Percentiles rank a stretch among this genome's conserved stretches.
phyloP scores from a whole-genome alignment of 306 rosid genomes.

The Pyrus pyrifolia region DNA sequence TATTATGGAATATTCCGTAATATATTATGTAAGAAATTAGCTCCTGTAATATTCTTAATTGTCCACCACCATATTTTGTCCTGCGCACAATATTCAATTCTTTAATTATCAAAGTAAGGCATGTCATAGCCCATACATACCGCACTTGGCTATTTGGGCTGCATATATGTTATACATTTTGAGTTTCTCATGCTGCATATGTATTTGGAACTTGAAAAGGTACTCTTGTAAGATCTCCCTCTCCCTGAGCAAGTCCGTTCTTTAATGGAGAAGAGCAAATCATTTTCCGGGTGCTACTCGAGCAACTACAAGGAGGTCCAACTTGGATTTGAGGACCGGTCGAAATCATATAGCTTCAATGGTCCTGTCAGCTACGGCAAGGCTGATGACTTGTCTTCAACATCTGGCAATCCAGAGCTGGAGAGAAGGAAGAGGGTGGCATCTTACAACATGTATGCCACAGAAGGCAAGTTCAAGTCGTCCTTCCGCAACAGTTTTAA shows the following conservation, averaged over 20 bases:
- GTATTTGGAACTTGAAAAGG: background rate
- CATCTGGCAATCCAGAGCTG: constrained; percentile 32
- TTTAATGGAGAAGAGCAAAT: constrained; percentile 46
- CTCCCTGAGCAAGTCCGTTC: background rate
- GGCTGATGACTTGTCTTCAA: constrained; percentile 24
- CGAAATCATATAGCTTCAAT: constrained; percentile 50
- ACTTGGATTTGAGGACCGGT: constrained; percentile 34
- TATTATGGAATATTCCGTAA: background rate
- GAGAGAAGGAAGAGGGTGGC: constrained; percentile 57
- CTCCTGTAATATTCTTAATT: background rate
- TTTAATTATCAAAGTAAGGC: background rate
- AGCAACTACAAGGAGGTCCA: constrained; percentile 22
- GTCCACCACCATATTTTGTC: background rate
- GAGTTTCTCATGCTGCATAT: background rate
- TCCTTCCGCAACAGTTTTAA: constrained; percentile 55
- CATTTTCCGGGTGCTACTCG: constrained; percentile 33
- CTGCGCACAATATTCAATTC: background rate
- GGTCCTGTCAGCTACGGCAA: constrained; percentile 22
- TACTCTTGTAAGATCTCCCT: background rate
- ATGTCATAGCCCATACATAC: constrained; percentile 7
- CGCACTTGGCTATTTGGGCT: background rate
- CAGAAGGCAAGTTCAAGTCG: constrained; percentile 56
- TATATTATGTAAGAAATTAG: background rate
- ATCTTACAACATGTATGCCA: constrained; percentile 42
- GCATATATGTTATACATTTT: background rate